A percentile compares a stretch with the other conserved stretches of the same genome.
These are phyloP conservation scores for Syncephalastrum contaminatum DNA, from an alignment of 371 early-diverging fungal species.

Conservation along the genomic window DNA sequence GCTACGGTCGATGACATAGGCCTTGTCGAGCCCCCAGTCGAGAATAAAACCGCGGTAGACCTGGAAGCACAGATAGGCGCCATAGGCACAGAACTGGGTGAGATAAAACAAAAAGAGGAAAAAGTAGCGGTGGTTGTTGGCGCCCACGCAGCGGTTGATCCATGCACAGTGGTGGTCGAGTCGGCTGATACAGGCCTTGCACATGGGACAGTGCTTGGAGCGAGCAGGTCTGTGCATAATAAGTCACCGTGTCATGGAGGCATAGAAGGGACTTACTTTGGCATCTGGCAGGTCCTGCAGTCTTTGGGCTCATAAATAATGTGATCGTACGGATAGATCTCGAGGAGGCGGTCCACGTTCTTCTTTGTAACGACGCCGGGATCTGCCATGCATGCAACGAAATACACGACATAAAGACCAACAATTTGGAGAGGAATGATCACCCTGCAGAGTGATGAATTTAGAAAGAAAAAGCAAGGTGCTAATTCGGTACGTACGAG, in stretches of 20 bases:
- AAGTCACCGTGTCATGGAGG: no score
- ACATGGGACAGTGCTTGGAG: slow-evolving; percentile 77
- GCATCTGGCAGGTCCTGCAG: slow-evolving; percentile 67
- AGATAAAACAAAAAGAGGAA: slow-evolving; percentile 63
- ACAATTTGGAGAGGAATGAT: slow-evolving; percentile 57
- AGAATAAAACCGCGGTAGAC: slow-evolving; percentile 57
- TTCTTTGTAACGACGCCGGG: slow-evolving; percentile 62
- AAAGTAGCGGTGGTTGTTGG: slow-evolving; percentile 71
- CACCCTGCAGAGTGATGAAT: slow-evolving; percentile 18
- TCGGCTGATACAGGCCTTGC: slow-evolving; percentile 68
- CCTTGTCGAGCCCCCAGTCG: slow-evolving; percentile 49
- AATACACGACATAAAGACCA: slow-evolving; percentile 54
- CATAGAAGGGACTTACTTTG: no score
- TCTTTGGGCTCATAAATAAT: slow-evolving; percentile 60
- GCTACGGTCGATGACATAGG: slow-evolving; percentile 31
- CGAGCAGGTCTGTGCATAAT: slow-evolving; percentile 58
- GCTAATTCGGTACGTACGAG: slow-evolving; percentile 20
- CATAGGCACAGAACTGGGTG: slow-evolving; percentile 64
- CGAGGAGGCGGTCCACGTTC: slow-evolving; percentile 54
- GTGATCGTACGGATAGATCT: slow-evolving; percentile 60
- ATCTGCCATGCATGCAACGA: slow-evolving; percentile 58
- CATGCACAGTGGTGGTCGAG: slow-evolving; percentile 80
- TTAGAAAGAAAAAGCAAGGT: background rate
- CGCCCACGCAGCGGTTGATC: slow-evolving; percentile 79
- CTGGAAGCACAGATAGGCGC: slow-evolving; percentile 57